These are phyloP conservation scores for Brassica rapa DNA, from an alignment of 345 rosid species.

Conservation along the genomic window DNA sequence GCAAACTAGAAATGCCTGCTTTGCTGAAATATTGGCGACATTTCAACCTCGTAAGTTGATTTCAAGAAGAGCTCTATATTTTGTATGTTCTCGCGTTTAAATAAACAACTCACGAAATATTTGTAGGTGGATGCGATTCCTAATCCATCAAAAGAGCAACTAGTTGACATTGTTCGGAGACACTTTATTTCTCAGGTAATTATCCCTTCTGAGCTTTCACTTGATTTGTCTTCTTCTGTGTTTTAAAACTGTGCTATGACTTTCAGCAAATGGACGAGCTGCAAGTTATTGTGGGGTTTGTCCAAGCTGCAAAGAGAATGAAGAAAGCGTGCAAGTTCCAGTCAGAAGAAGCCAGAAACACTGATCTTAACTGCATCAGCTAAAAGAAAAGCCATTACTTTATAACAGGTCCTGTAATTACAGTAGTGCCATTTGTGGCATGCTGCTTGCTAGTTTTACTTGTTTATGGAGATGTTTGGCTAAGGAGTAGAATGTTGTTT, in stretches of 20 bases:
- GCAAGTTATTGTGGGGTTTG: constrained; percentile 91
- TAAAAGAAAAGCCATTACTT: constrained; percentile 23
- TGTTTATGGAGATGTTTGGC: constrained; percentile 21
- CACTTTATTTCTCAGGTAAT: constrained; percentile 96
- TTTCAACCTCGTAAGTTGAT: constrained; percentile 78
- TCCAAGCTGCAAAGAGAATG: constrained; percentile 89
- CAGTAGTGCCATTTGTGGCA: constrained; percentile 9
- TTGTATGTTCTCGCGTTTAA: background rate
- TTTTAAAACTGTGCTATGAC: constrained; percentile 4
- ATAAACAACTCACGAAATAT: background rate
- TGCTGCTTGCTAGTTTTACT: constrained; percentile 26
- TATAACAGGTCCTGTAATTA: constrained; percentile 24
- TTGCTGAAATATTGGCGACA: constrained; percentile 87
- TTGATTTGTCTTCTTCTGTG: background rate
- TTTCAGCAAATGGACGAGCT: constrained; percentile 94
- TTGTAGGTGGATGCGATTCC: constrained; percentile 77
- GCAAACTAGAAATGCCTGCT: constrained; percentile 89
- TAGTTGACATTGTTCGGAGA: constrained; percentile 79
- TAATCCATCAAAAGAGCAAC: constrained; percentile 86
- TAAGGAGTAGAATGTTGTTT: constrained; percentile 34
- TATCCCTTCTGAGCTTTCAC: background rate
- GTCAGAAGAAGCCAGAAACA: constrained; percentile 34
- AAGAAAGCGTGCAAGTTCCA: constrained; percentile 60
- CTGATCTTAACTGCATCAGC: constrained; percentile 45
- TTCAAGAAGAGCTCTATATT: background rate